These are phyloP conservation scores for Epicoccum sorghinum DNA, from an alignment of 2,329 filamentous ascomycete species.

Conservation along the genomic window DNA sequence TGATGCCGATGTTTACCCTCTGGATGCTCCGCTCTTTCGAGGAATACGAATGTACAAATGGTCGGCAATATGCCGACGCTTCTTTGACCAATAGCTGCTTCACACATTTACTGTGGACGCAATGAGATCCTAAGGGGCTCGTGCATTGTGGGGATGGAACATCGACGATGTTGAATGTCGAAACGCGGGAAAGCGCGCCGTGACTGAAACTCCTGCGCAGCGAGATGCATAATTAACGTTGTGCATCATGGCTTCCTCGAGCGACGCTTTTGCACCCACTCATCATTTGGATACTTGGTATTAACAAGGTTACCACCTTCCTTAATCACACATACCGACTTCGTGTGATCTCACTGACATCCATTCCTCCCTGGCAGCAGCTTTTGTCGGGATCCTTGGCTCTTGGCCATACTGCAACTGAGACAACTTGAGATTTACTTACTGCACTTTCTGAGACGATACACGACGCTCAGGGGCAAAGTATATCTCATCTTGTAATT, in stretches of 20 bases:
- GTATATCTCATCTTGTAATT: neutral
- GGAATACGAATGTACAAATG: no score
- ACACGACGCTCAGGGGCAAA: neutral
- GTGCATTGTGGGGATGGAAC: conserved; percentile 17
- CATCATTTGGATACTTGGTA: neutral
- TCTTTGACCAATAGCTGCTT: conserved; percentile 9
- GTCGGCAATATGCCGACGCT: no score
- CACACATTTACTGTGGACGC: conserved; percentile 20
- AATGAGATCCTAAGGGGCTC: conserved; percentile 4
- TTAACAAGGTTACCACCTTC: neutral
- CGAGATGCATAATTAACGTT: conserved; percentile 29
- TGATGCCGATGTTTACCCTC: no score
- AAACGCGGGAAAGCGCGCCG: conserved; percentile 2
- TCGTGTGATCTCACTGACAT: neutral
- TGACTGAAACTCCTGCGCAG: conserved; percentile 12
- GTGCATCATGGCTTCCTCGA: conserved; percentile 11
- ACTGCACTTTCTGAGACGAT: neutral
- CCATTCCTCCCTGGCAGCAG: conserved; percentile 11
- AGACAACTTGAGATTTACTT: conserved; percentile 7
- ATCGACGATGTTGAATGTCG: conserved; percentile 1
- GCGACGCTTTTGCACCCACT: neutral
- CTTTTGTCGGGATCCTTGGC: conserved; percentile 7
- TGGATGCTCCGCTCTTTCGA: no score
- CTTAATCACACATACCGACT: neutral
- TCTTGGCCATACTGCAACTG: conserved; percentile 10